Evolutionary conservation across 192 early-diverging fungal genomes (phyloP), one percentile per base, ranked within the genome.

Genomic region (Backusella mclennaniae): DNA sequence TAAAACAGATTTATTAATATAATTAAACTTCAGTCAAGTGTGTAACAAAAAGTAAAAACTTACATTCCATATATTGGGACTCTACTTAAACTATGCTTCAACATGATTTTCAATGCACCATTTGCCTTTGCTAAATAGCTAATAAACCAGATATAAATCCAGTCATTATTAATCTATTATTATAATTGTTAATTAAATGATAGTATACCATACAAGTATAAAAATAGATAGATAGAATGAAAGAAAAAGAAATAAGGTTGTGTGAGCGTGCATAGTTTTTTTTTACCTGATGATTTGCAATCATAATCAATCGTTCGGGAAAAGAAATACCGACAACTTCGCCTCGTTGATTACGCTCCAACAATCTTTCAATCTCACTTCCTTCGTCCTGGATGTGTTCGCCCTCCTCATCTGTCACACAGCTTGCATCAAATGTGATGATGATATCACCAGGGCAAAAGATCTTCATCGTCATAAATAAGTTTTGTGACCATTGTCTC

Each of bases 41-140:
- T 63, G 56, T 63, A 63, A 63, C 56, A 52, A 23, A 8, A 46
- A 59, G 14, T 33, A 19, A 36, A 31, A 38, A 71, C 71, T 79
- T 84, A 89, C 90, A 89, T 89, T 81, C 97, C 97, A 86, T 95
- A 94, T 46, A 99, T 82, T 11, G 97, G 97, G 21, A 99, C 74
- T 74, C 89, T 84, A 71, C 89, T 92, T 67, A 99, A 88, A 66
- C 89, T 90, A 46, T 90, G 83, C 78, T 96, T 97, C 42, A 99
- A 87, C 56, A 97, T 94, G 68, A 99, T 97, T 83, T 97, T 98
- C 66, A 99, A 72, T 68, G 86, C 89, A 17, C 93, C 94, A 83
- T 96, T 93, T 71, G 89, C 92, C 15, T 86, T 84, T 29, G 90
- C 88, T 70, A 89, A 79, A 79, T 93, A 92, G 6, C 91, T 84